Base-by-base conservation (phyloP, 2,329 filamentous ascomycete species). In the Microdochium paspali region DNA sequence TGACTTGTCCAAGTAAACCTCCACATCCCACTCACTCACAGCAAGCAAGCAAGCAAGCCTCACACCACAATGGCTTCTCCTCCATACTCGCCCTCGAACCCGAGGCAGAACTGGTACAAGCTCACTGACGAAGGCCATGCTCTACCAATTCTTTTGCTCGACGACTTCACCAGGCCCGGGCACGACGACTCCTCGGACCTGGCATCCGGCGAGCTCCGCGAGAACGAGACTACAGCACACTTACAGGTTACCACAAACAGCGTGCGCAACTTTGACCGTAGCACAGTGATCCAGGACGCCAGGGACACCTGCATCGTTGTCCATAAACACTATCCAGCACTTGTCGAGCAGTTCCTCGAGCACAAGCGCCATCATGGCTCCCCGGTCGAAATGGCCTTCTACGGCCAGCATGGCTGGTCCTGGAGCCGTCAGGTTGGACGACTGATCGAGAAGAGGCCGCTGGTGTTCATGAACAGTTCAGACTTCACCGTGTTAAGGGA, bases 361-460 rank as follows among this genome's bases (percentile, higher is more conserved):
- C 57, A 59, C 51, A 63, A 62, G 50, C 52, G 53, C n/a, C 7
- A 12, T 6, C 49, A 55, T 24, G 60, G 59, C 25, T 57, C 48
- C 18, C 42, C 21, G 15, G 26, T 47, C 6, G 58, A 62, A 47
- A 55, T 52, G 44, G 30, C 23, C 2, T 28, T 61, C 3, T 61
- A 61, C 44, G 23, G 20, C 3, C 26, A 43, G 5, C 24, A 40
- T 1, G n/a, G 45, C 4, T 60, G 55, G 59, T 54, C 55, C 2
- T 58, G 53, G 54, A 32, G 46, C 26, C 44, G 54, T 2, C 56
- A 60, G 28, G 44, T 58, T n/a, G 46, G 49, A 7, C 55, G 61
- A 6, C 50, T 63, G 10, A 24, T 62, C 3, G 49, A 50, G 44
- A 58, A 56, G 44, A 56, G 61, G 1, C 51, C 60, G 7, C 44